Conservation (phyloP, 108 stramenopile genomes). For the Nitzschia sp. region DNA sequence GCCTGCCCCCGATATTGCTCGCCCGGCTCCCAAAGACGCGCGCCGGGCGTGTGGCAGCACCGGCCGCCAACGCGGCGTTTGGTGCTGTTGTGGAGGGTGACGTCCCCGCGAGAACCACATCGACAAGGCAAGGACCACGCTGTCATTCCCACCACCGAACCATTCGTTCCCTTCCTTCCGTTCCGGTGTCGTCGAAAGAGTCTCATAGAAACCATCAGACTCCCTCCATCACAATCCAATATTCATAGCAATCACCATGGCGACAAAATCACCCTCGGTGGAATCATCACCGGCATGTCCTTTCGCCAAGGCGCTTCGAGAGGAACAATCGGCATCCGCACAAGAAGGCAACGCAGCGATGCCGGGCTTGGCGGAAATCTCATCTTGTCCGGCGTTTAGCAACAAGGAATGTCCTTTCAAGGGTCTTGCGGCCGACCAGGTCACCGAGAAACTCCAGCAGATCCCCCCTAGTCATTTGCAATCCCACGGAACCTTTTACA, state of each 20-base stretch:
- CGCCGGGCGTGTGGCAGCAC: no score
- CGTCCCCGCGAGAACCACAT: no score
- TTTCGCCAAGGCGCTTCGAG: constrained; percentile 26
- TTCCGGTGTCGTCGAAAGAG: no score
- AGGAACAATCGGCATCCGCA: not conserved
- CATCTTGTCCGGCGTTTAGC: constrained; percentile 64
- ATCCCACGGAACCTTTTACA: constrained; percentile 41
- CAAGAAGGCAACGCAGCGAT: constrained; percentile 7
- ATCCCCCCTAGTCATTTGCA: constrained; percentile 63
- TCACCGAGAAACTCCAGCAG: constrained; percentile 49
- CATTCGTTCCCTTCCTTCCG: no score
- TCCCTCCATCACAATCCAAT: not conserved
- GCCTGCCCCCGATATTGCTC: no score
- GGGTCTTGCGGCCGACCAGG: constrained; percentile 40
- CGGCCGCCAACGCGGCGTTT: no score
- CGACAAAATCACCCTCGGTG: not conserved
- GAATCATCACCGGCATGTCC: constrained; percentile 16
- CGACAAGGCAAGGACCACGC: no score
- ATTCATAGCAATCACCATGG: not conserved
- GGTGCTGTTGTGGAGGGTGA: no score
- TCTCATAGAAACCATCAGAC: no score
- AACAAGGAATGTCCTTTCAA: constrained; percentile 67
- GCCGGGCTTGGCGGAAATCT: constrained; percentile 13
- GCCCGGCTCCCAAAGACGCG: no score
- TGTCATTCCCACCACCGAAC: no score